Conservation (phyloP, 1,284 basidiomycete species). For the Ustilago loliicola region DNA sequence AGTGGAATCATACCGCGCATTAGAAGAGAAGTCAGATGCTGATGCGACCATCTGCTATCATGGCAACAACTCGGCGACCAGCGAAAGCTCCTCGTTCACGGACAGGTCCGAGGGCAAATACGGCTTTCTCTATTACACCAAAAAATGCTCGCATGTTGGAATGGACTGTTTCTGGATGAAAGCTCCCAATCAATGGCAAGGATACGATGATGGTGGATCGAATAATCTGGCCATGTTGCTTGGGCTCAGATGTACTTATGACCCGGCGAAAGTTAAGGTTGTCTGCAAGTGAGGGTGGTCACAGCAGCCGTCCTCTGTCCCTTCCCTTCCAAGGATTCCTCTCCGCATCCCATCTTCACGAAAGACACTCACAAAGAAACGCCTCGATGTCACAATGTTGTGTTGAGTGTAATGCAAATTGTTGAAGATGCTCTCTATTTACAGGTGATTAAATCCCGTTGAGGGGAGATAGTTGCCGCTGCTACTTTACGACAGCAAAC, state of each 20-base stretch:
- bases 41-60: neutral
- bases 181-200: neutral
- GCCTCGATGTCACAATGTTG: neutral
- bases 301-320: no score
- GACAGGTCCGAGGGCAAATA: neutral
- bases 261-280: neutral
- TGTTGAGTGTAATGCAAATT: neutral
- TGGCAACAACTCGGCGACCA: neutral
- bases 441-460: neutral
- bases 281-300: neutral
- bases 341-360: no score
- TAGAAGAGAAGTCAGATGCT: neutral
- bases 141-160: neutral
- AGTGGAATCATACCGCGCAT: no score
- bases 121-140: neutral
- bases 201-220: neutral
- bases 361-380: neutral
- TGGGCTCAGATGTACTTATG: neutral
- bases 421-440: neutral
- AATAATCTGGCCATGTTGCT: neutral
- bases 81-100: neutral
- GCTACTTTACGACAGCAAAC: slow-evolving; percentile 35
- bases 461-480: neutral
- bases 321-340: no score
- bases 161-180: slow-evolving; percentile 3